These are phyloP conservation scores for Cryptococcus floricola DNA, from an alignment of 1,284 basidiomycete genomes.

Conservation along the genomic window DNA sequence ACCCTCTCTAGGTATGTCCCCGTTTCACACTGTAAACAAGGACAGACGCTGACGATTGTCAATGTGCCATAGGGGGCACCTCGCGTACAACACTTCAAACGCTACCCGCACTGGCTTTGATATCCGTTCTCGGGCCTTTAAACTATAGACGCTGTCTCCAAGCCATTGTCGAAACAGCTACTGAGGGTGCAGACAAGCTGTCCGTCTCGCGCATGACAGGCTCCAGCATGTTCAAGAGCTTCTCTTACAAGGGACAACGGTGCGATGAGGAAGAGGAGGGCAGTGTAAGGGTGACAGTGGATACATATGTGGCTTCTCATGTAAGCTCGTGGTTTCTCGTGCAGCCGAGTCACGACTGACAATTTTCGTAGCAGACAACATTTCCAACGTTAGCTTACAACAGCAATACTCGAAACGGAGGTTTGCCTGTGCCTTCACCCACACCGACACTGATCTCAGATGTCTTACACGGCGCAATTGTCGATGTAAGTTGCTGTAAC, in stretches of 20 bases:
- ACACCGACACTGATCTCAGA: conserved; percentile 4
- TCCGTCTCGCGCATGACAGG: too few species aligned
- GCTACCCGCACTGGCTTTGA: background rate
- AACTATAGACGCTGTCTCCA: background rate
- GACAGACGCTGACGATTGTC: background rate
- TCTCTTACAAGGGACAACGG: background rate
- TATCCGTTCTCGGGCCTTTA: background rate
- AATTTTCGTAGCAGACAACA: background rate
- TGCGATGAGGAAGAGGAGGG: background rate
- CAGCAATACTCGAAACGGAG: background rate
- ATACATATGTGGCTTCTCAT: background rate
- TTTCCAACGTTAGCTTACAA: background rate
- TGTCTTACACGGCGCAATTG: too few species aligned
- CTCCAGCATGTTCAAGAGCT: background rate
- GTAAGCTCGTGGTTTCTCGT: background rate
- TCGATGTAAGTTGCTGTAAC: too few species aligned
- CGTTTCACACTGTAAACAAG: background rate
- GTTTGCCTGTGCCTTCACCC: background rate
- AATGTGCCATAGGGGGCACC: background rate
- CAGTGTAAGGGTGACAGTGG: conserved; percentile 5
- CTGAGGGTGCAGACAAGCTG: too few species aligned
- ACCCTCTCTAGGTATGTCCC: background rate
- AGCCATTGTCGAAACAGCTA: background rate
- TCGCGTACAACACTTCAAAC: background rate
- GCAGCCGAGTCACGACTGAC: too few species aligned